phyloP scores from a whole-genome alignment of 352 stramenopile species.

The Globisporangium perplexum region DNA sequence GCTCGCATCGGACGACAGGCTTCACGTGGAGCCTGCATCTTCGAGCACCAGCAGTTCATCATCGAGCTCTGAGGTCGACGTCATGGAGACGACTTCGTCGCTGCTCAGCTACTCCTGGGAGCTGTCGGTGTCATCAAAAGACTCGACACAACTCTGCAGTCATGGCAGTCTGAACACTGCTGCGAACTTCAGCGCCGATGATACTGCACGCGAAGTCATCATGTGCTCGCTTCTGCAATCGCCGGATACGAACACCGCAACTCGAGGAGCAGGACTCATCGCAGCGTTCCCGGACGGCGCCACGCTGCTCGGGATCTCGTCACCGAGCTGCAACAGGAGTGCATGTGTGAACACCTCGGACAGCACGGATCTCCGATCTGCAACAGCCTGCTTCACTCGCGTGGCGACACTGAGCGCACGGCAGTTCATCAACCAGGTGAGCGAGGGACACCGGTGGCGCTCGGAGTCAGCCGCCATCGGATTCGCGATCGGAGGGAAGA shows the following conservation, averaged over 20 bases:
- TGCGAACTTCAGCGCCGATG: neutral
- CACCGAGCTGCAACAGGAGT: neutral
- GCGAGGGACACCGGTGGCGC: neutral
- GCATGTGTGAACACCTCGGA: neutral
- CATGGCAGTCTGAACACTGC: neutral
- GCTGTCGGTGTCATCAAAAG: neutral
- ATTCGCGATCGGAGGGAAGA: neutral
- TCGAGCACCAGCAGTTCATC: neutral
- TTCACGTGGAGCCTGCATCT: neutral
- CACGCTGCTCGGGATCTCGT: conserved; percentile 3
- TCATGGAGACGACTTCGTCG: neutral
- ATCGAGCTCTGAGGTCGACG: neutral
- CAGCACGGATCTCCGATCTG: neutral
- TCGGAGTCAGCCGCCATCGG: neutral
- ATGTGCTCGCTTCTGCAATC: conserved; percentile 2
- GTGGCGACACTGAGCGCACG: neutral
- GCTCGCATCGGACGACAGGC: conserved; percentile 1
- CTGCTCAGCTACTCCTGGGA: neutral
- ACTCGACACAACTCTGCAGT: neutral
- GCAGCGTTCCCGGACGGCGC: neutral
- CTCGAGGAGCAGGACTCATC: conserved; percentile 3
- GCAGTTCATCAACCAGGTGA: conserved; percentile 7
- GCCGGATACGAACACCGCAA: neutral
- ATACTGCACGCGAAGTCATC: neutral
- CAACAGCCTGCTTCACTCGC: conserved; percentile 2